A percentile compares a stretch with the other conserved stretches of the same genome.
Evolutionary conservation across 208 protist species (phyloP).

Genomic region (Naegleria lovaniensis): DNA sequence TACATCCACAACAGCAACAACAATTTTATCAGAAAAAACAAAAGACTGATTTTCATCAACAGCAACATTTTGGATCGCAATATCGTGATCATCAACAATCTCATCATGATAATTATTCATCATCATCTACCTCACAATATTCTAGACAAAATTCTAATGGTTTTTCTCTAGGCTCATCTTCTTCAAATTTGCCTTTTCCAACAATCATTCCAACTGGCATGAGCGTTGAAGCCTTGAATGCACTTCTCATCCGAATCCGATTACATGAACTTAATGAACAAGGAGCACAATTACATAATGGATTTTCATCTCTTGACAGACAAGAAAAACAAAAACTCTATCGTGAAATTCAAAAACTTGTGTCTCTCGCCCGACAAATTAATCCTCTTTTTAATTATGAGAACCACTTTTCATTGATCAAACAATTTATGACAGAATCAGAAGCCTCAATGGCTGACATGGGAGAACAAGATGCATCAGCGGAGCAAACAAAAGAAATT

Average conservation of each 20-base stretch:
- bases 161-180: neutral
- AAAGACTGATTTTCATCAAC: too few species aligned
- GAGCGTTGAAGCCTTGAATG: neutral
- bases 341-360: neutral
- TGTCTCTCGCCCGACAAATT: neutral
- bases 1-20: too few species aligned
- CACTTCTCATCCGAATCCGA: neutral
- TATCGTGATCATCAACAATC: neutral
- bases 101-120: neutral
- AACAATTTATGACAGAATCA: neutral
- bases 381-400: neutral
- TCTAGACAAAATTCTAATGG: neutral
- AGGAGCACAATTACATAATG: neutral
- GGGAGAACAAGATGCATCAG: neutral
- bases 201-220: neutral
- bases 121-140: neutral
- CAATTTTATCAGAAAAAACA: too few species aligned
- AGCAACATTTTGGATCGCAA: too few species aligned
- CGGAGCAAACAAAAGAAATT: conserved; percentile 22
- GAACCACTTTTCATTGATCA: neutral
- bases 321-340: neutral
- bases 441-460: neutral
- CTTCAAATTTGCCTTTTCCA: neutral
- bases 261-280: neutral
- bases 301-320: neutral